Evolutionary conservation across 2,329 filamentous ascomycete species (phyloP), one percentile per base, ranked within the genome.

Genomic region (Cercospora sp.): DNA sequence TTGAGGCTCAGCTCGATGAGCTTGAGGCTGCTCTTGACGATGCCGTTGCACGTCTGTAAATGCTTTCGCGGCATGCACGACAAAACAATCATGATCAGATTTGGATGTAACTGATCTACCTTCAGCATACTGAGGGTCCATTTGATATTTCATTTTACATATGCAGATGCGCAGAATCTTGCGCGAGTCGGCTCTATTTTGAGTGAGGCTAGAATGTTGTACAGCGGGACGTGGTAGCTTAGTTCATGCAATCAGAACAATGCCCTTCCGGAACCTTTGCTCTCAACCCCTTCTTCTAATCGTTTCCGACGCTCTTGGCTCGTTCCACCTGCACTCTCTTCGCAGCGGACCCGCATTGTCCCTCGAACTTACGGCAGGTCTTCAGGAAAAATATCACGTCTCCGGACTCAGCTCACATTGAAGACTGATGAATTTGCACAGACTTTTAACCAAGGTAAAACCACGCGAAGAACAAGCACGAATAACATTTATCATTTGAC

Each of bases 21-120:
- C 55, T 69, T 45, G 64, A 64, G 60, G 60, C 26, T 40, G 64
- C 60, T 31, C 63, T 65, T 45, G 67, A 64, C 30, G 51, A 63
- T n/a, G 55, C 42, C 26, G 48, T 31, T 16, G 60, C 62, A 16
- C 36, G 36, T 67, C 70, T 45, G 59, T 65, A 57, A 60, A 65
- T 33, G 55, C 65, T 31, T 33, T 55, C 33, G 2, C 55, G 16
- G 28, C 10, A 45, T 30, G 10, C 31, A 59, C 18, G 31, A 59
- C 53, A 51, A 20, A 60, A 53, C 13, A 65, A 60, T 28, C 10
- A 65, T 51, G 63, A 48, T 60, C 63, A 45, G 36, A 13, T 40
- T 65, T 60, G 63, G 48, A 55, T 63, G 28, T 36, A 48, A 57
- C 57, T 60, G 63, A 60, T 60, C 36, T 13, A 65, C 42, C 63